Conservation (phyloP, 495 filamentous ascomycete genomes). For the Hypomontagnella submonticulosa region DNA sequence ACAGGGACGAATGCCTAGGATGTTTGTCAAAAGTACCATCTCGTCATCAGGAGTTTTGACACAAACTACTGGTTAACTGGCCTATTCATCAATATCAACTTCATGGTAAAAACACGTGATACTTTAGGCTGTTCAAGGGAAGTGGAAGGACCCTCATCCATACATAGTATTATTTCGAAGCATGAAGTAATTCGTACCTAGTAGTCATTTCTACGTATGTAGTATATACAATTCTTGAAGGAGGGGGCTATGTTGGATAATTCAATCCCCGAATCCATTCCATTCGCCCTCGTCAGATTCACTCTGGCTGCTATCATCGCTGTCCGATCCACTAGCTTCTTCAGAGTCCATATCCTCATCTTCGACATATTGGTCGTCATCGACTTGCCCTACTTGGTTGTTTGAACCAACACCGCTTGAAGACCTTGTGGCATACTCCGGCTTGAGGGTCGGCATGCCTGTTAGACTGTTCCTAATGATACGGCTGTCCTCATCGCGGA, state of each 20-base stretch:
- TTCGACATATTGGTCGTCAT: conserved; percentile 29
- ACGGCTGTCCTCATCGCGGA: conserved; percentile 52
- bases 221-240: too few species aligned
- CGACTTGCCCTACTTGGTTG: conserved; percentile 2
- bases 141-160: too few species aligned
- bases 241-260: not conserved
- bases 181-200: too few species aligned
- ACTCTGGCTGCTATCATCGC: conserved; percentile 13
- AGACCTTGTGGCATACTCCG: conserved; percentile 33
- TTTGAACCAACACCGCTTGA: not conserved
- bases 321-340: conserved; percentile 19
- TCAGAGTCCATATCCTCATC: conserved; percentile 42
- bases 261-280: conserved; percentile 61
- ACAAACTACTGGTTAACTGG: too few species aligned
- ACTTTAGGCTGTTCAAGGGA: too few species aligned
- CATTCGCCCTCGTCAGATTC: conserved; percentile 53
- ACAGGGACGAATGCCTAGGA: too few species aligned
- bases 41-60: too few species aligned
- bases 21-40: too few species aligned
- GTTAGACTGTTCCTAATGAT: conserved; percentile 49
- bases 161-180: too few species aligned
- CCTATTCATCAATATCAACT: too few species aligned
- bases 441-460: conserved; percentile 56
- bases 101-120: too few species aligned
- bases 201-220: too few species aligned